A percentile compares a stretch with the other conserved stretches of the same genome.
Conservation (phyloP, 2,329 filamentous ascomycete genomes). For the Ophiostoma piceae region DNA sequence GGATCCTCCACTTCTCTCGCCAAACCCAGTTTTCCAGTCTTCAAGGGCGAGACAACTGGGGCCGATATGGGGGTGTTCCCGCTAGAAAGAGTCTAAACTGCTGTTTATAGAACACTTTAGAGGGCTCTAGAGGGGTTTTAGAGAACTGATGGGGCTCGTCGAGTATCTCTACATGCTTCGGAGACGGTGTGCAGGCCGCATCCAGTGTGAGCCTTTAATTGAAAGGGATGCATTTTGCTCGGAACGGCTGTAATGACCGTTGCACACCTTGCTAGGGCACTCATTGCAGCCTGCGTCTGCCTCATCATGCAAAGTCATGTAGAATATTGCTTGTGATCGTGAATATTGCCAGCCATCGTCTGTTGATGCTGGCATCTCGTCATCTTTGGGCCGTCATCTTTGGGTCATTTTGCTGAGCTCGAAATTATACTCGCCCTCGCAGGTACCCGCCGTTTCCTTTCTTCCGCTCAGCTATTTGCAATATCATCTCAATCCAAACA, state of each 20-base stretch:
- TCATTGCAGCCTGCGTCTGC: neutral
- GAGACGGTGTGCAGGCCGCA: neutral
- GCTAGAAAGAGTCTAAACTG: neutral
- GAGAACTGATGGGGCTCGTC: neutral
- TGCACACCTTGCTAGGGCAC: conserved; percentile 2
- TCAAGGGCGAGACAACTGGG: conserved; percentile 13
- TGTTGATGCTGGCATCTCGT: neutral
- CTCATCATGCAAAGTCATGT: neutral
- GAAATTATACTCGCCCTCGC: neutral
- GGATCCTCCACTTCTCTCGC: neutral
- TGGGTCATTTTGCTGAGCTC: neutral
- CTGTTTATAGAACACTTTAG: neutral
- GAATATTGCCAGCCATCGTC: neutral
- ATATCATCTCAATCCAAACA: neutral
- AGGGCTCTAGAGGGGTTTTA: neutral
- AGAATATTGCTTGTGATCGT: neutral
- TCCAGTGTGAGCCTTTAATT: neutral
- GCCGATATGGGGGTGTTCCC: neutral
- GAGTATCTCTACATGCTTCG: neutral
- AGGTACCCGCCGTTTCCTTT: neutral
- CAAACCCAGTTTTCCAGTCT: neutral
- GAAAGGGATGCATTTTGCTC: neutral
- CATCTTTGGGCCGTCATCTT: neutral
- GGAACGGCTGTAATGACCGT: neutral
- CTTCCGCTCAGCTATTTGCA: neutral